Evolutionary conservation across 768 basidiomycete species (phyloP).

Genomic region (Cystofilobasidium capitatum): DNA sequence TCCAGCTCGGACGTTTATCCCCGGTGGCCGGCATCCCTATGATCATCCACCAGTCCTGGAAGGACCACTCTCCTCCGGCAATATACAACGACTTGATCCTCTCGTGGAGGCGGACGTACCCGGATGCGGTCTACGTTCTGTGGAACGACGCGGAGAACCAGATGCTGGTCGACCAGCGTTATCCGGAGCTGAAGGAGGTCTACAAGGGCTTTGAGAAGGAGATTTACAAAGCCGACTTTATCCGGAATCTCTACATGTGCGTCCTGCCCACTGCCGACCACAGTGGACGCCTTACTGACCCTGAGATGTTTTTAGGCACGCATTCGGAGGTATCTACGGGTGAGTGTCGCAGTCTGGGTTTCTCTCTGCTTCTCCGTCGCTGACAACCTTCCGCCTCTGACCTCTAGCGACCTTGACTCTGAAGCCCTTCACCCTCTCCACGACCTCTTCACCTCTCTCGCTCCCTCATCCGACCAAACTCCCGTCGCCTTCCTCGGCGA

Average conservation of each 20-base stretch:
- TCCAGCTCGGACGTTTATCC: neutral
- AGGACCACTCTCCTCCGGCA: neutral
- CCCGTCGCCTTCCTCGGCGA: constrained; percentile 18
- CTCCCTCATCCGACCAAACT: neutral
- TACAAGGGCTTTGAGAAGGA: constrained; percentile 7
- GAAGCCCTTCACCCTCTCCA: constrained; percentile 1
- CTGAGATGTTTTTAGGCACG: constrained; percentile 4
- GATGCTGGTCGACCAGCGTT: constrained; percentile 1
- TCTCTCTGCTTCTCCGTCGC: neutral
- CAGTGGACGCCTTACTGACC: no score
- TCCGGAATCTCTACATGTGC: constrained; percentile 21
- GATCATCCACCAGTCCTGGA: constrained; percentile 16
- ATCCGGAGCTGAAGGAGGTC: neutral
- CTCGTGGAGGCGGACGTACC: constrained; percentile 7
- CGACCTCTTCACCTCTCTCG: constrained; percentile 3
- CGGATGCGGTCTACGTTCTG: neutral
- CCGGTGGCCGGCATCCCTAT: neutral
- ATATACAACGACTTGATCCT: constrained; percentile 10
- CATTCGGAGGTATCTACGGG: constrained; percentile 20
- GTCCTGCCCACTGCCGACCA: no score
- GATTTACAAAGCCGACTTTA: constrained; percentile 17
- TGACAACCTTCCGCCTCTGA: neutral
- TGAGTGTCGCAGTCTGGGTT: neutral
- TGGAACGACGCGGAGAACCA: constrained; percentile 18
- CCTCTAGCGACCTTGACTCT: constrained; percentile 8